These are phyloP conservation scores for Prosopis cineraria DNA, from an alignment of 306 rosid species.

Conservation along the genomic window DNA sequence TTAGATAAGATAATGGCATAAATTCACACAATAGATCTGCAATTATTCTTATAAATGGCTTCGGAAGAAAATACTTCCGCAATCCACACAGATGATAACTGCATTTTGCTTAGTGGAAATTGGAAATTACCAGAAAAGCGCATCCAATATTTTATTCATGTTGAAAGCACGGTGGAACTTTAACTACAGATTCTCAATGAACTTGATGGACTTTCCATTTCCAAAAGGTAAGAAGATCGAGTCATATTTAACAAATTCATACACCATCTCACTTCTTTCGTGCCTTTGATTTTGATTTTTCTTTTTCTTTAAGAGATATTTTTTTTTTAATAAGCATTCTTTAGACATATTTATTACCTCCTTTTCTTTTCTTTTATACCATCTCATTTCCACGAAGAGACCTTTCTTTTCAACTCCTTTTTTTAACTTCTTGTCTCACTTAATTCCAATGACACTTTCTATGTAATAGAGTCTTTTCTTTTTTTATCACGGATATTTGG, in stretches of 20 bases:
- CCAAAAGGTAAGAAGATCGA: slow-evolving; percentile 25
- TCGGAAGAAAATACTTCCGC: slow-evolving; percentile 42
- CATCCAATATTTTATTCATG: slow-evolving; percentile 32
- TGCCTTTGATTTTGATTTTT: slow-evolving; percentile 28
- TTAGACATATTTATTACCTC: neutral
- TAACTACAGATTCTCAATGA: slow-evolving; percentile 32
- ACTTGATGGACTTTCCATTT: slow-evolving; percentile 33
- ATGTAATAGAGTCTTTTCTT: neutral
- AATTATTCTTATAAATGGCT: slow-evolving; percentile 52
- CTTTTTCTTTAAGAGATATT: no score
- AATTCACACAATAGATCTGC: slow-evolving; percentile 45
- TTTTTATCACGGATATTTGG: neutral
- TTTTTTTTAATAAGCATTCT: no score
- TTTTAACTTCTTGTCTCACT: neutral
- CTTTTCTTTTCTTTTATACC: neutral
- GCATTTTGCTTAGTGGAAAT: slow-evolving; percentile 57
- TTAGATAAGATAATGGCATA: slow-evolving; percentile 43
- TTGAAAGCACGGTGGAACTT: slow-evolving; percentile 37
- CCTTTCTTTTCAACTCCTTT: neutral
- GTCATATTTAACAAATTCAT: slow-evolving; percentile 15
- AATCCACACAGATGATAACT: slow-evolving; percentile 35
- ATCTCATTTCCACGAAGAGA: neutral
- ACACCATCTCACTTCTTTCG: neutral
- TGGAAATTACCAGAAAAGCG: slow-evolving; percentile 43
- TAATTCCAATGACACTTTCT: neutral